A percentile compares a stretch with the other conserved stretches of the same genome.
Evolutionary conservation across 2,329 filamentous ascomycete species (phyloP).

Genomic region (Talaromyces sp.): DNA sequence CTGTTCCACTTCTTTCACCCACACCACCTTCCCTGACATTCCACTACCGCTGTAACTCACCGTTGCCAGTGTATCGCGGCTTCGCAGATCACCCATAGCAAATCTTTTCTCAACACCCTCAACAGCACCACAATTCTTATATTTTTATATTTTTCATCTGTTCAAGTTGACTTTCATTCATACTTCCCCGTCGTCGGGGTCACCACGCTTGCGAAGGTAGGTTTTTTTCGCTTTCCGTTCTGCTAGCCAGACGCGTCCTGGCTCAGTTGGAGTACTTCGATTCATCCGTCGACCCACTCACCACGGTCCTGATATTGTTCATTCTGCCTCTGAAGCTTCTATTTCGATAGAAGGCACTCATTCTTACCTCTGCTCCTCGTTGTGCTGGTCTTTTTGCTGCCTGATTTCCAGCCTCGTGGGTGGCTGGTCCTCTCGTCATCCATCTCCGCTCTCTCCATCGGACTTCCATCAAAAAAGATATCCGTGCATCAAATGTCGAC

Average conservation of each 20-base stretch:
- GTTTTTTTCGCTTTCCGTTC: slow-evolving; percentile 31
- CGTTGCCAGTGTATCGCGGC: slow-evolving; percentile 27
- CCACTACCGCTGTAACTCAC: slow-evolving; percentile 15
- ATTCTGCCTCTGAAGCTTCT: slow-evolving; percentile 20
- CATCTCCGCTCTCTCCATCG: slow-evolving; percentile 34
- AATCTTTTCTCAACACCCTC: slow-evolving; percentile 34
- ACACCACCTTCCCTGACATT: slow-evolving; percentile 33
- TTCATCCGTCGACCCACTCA: slow-evolving; percentile 37
- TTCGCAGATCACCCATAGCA: slow-evolving; percentile 20
- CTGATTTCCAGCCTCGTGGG: slow-evolving; percentile 20
- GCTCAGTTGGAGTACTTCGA: slow-evolving; percentile 39
- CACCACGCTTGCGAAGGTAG: slow-evolving; percentile 59
- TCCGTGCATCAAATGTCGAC: slow-evolving; percentile 34
- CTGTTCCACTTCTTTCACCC: slow-evolving; percentile 21
- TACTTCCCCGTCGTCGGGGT: slow-evolving; percentile 41
- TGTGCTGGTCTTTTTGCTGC: slow-evolving; percentile 24
- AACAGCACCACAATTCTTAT: slow-evolving; percentile 24
- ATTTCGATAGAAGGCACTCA: slow-evolving; percentile 19
- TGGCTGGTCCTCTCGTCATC: slow-evolving; percentile 22
- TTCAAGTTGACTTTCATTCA: slow-evolving; percentile 18
- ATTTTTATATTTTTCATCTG: slow-evolving; percentile 24
- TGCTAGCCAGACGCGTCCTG: slow-evolving; percentile 29
- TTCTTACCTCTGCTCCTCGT: slow-evolving; percentile 21
- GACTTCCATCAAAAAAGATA: slow-evolving; percentile 37
- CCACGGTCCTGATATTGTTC: slow-evolving; percentile 26